Base-by-base conservation (phyloP, 495 filamentous ascomycete genomes). In the Penicillium maclennaniae region DNA sequence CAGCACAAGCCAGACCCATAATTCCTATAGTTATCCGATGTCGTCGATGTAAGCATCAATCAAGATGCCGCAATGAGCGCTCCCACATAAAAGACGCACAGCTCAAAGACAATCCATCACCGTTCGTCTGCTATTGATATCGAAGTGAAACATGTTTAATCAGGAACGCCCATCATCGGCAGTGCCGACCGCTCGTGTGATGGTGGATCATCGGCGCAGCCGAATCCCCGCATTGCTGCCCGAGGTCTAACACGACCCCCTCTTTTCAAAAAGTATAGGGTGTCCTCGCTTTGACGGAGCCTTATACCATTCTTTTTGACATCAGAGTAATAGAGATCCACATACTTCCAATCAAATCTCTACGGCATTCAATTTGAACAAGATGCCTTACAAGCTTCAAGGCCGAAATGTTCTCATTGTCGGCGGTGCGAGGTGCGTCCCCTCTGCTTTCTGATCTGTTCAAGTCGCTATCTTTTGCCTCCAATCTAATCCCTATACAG, bases 331-430 rank as follows among this genome's bases (percentile, higher is more conserved):
- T 12, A 31, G 10, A 31, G 6, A 1, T 31, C 27, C 10, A 6
- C 10, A n/a, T n/a, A n/a, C n/a, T n/a, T 12, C 6, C 9, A 7
- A 31, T 31, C 6, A 31, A 31, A 7, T 31, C 2, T 7, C 27
- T 8, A 3, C 27, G 9, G 10, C 10, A 31, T 31, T 39, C 19
- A 20, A 10, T 17, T 21, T 38, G 3, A 9, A 3, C 25, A 40
- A 40, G 2, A 49, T 49, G 46, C 46, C 46, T 2, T 49, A 49
- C 20, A 49, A 49, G 15, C 46, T 49, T 15, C 46, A 37, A 25
- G 46, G 46, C 26, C 36, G 46, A 12, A 49, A 49, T n/a, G 36
- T 49, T 38, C 46, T 49, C 14, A 40, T 49, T 28, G 46, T 49
- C 25, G 46, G 46, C 16, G 46, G 46, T 14, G 46, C 46, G 7